Base-by-base conservation (phyloP, 371 early-diverging fungal species). In the Mucor piriformis region DNA sequence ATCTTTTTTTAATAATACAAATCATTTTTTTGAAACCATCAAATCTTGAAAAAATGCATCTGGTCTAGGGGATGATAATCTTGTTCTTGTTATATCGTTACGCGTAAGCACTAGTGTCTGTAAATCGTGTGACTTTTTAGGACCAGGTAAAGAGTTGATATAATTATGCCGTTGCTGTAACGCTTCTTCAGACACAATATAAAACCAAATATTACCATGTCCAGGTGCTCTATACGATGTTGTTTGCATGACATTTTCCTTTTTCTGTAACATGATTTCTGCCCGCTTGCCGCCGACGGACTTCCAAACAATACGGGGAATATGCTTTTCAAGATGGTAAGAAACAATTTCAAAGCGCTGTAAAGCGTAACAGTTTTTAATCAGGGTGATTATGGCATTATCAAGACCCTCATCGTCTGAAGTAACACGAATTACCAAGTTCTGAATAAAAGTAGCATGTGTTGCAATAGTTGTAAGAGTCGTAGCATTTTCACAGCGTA, bases 371-470 rank as follows among this genome's bases (percentile, higher is more conserved):
- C 46, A 46, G 20, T 12, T 8, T 13, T 18, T 13, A 8, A 46
- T 23, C 12, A 46, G 5, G 3, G 6, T 24, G 6, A 46, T 6
- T 24, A 46, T 20, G 20, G 46, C 23, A 3, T 24, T 8, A 24
- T 24, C 25, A 2, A 24, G 11, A 3, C 3, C 12, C 1, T 24
- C 23, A 23, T 46, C 24, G 3, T 46, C 46, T 5, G 23, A 11
- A 11, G 64, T 47, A n/a, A 50, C 51, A 46, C 64, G 68, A 18
- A 67, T 18, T 10, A 42, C 25, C 11, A 70, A 34, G 16, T 43
- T 50, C 20, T 56, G 27, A 3, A 70, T 18, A 11, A 29, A 16
- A 15, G 34, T 42, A 18, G 67, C 63, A 59, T 62, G 46, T 1
- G 49, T 38, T 11, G 57, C 55, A 29, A 70, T 55, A 1, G 67